A percentile compares a stretch with the other conserved stretches of the same genome.
phyloP scores from a whole-genome alignment of 805 yeast genomes.

The Brettanomyces naardenensis region DNA sequence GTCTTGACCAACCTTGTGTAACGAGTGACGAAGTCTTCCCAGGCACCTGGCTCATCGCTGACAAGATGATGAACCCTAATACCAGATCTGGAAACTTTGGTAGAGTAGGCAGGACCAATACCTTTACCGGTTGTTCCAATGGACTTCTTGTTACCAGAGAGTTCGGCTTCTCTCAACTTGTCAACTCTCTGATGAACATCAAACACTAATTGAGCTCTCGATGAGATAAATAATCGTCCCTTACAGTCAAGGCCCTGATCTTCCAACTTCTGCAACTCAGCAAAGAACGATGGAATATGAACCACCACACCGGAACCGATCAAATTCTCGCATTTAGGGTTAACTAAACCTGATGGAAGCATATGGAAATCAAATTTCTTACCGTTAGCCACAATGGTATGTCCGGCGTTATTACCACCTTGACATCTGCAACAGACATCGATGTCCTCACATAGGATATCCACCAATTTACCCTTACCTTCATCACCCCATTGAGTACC shows the following conservation, averaged over 20 bases:
- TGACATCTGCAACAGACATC: slow-evolving; percentile 97
- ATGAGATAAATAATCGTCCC: slow-evolving; percentile 77
- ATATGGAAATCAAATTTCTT: slow-evolving; percentile 95
- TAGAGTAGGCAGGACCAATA: slow-evolving; percentile 96
- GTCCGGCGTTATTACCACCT: slow-evolving; percentile 99
- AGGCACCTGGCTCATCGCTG: slow-evolving; percentile 79
- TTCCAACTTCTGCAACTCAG: slow-evolving; percentile 76
- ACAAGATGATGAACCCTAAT: slow-evolving; percentile 94
- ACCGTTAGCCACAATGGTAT: slow-evolving; percentile 88
- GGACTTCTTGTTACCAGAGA: slow-evolving; percentile 68
- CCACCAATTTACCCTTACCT: slow-evolving; percentile 98
- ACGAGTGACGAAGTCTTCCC: slow-evolving; percentile 82
- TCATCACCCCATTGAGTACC: slow-evolving; percentile 99
- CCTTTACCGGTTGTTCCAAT: slow-evolving; percentile 99
- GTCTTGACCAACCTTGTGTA: slow-evolving; percentile 72
- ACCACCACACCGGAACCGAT: slow-evolving; percentile 96
- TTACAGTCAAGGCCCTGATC: slow-evolving; percentile 71
- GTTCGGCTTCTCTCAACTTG: slow-evolving; percentile 88
- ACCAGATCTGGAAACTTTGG: slow-evolving; percentile 96
- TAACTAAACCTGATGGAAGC: slow-evolving; percentile 97
- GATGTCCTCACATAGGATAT: slow-evolving; percentile 85
- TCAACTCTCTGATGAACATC: slow-evolving; percentile 98
- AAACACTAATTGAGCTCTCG: slow-evolving; percentile 93
- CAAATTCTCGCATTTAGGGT: slow-evolving; percentile 81
- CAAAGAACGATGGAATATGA: slow-evolving; percentile 88